phyloP scores from a whole-genome alignment of 2,329 filamentous ascomycete genomes.

The Amesomyces nigricolor region DNA sequence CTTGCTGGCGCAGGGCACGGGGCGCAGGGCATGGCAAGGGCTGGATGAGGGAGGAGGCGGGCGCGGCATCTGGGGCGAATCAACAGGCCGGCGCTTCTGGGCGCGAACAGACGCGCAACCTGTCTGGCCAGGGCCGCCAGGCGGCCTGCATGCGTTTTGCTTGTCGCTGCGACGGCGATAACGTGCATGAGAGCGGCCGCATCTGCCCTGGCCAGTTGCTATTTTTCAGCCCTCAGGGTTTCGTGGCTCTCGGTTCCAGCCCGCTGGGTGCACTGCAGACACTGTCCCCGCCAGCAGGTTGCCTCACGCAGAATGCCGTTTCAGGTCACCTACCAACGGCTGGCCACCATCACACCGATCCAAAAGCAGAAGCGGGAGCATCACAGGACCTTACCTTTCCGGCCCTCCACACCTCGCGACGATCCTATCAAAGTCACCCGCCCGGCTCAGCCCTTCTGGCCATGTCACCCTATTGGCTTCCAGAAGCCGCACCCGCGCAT shows the following conservation, averaged over 20 bases:
- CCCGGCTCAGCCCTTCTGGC: slow-evolving; percentile 21
- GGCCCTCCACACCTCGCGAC: slow-evolving; percentile 16
- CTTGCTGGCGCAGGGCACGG: slow-evolving; percentile 5
- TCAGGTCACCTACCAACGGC: slow-evolving; percentile 19
- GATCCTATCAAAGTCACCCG: slow-evolving; percentile 24
- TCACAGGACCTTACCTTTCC: slow-evolving; percentile 20
- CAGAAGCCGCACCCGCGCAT: slow-evolving; percentile 2
- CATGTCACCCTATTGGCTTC: slow-evolving; percentile 15
- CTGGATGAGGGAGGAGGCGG: neutral
- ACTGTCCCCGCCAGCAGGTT: slow-evolving; percentile 18
- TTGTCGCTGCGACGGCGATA: slow-evolving; percentile 1
- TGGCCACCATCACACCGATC: slow-evolving; percentile 7
- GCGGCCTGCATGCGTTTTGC: neutral
- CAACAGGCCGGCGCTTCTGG: neutral
- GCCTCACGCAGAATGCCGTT: slow-evolving; percentile 17
- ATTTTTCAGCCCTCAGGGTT: slow-evolving; percentile 10
- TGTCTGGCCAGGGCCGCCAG: neutral
- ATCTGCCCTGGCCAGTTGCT: slow-evolving; percentile 3
- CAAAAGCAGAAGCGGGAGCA: slow-evolving; percentile 5
- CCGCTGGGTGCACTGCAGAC: slow-evolving; percentile 18
- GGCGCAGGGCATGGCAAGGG: neutral
- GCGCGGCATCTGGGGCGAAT: neutral
- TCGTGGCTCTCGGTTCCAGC: slow-evolving; percentile 19
- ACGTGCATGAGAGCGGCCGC: neutral
- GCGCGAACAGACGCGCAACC: neutral